Evolutionary conservation across 768 basidiomycete genomes (phyloP).

Genomic region (Naematelia encephala): DNA sequence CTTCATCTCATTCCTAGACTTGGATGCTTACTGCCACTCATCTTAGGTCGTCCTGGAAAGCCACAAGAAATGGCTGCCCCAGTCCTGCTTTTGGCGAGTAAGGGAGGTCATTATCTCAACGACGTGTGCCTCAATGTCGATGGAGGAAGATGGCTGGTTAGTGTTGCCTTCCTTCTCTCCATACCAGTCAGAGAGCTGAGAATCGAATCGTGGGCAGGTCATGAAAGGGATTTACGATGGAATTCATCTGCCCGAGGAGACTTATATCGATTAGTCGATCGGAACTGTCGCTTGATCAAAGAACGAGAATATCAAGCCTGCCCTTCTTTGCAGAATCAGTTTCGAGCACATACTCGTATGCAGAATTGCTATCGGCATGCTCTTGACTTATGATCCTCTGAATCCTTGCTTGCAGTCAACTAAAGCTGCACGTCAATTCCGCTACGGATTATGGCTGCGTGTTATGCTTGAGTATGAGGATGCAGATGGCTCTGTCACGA

Average conservation of each 20-base stretch:
- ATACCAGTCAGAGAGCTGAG: neutral
- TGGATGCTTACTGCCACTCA: too few relatives aligned
- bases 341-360: conserved; percentile 18
- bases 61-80: conserved; percentile 37
- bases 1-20: too few relatives aligned
- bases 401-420: too few relatives aligned
- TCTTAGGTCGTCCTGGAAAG: conserved; percentile 22
- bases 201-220: conserved; percentile 3
- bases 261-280: conserved; percentile 10
- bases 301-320: conserved; percentile 18
- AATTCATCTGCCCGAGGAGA: conserved; percentile 24
- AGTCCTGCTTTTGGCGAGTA: conserved; percentile 24
- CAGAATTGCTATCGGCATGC: conserved; percentile 5
- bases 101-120: conserved; percentile 33
- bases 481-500: too few relatives aligned
- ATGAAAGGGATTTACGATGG: conserved; percentile 31
- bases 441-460: too few relatives aligned
- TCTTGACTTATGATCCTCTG: too few relatives aligned
- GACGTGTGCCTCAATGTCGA: conserved; percentile 26
- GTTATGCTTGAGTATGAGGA: too few relatives aligned
- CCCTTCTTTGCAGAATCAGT: conserved; percentile 18
- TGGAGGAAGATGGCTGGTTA: conserved; percentile 13
- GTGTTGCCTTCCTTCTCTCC: too few relatives aligned
- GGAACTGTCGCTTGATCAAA: too few relatives aligned
- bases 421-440: too few relatives aligned